A percentile compares a stretch with the other conserved stretches of the same genome.
These are phyloP conservation scores for Teratosphaeriaceae sp. DNA, from an alignment of 2,329 filamentous ascomycete genomes.

Conservation along the genomic window DNA sequence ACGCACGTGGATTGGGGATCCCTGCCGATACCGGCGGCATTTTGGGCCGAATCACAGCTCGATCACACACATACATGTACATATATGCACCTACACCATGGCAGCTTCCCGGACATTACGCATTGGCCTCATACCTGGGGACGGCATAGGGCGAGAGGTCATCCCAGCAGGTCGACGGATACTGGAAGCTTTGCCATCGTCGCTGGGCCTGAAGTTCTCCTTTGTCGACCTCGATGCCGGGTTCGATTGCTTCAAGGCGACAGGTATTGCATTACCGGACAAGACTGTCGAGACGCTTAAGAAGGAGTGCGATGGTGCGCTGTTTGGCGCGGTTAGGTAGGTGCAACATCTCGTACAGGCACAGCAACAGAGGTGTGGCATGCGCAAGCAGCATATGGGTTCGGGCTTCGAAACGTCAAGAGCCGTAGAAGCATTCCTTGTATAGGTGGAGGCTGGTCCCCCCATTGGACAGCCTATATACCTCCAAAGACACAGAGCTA, in stretches of 20 bases:
- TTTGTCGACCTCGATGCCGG: conserved; percentile 91
- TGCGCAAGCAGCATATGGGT: too few species aligned
- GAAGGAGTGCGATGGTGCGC: conserved; percentile 86
- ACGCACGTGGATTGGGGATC: background rate
- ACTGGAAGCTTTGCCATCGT: conserved; percentile 87
- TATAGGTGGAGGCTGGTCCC: too few species aligned
- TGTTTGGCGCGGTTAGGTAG: conserved; percentile 81
- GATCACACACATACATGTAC: too few species aligned
- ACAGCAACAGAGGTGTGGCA: too few species aligned
- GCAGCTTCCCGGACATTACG: conserved; percentile 56
- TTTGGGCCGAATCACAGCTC: background rate
- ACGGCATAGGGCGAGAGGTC: conserved; percentile 97
- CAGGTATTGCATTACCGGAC: conserved; percentile 80
- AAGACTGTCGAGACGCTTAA: conserved; percentile 84
- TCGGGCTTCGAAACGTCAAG: too few species aligned
- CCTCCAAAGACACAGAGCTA: too few species aligned
- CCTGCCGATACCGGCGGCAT: too few species aligned
- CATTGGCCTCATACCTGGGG: conserved; percentile 94
- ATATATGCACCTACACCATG: too few species aligned
- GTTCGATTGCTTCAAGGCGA: conserved; percentile 88
- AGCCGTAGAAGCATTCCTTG: too few species aligned
- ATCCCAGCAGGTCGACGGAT: conserved; percentile 88
- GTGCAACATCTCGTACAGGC: background rate
- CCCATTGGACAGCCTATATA: too few species aligned
- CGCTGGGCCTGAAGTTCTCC: conserved; percentile 85